These are phyloP conservation scores for Monilinia fructicola DNA, from an alignment of 2,329 filamentous ascomycete species.

Conservation along the genomic window DNA sequence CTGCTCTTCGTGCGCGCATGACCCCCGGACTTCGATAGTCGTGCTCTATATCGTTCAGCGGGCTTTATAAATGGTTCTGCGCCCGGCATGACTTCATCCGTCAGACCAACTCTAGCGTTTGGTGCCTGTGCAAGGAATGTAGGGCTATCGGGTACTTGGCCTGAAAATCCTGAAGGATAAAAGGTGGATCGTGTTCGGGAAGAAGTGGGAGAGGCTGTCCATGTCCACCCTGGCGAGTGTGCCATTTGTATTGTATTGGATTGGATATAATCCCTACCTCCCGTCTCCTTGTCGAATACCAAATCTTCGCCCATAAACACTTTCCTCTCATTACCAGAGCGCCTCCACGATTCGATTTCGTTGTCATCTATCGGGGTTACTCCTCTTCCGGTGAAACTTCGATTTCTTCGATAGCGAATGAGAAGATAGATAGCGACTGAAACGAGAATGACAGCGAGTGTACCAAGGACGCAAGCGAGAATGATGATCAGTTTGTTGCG, in stretches of 20 bases:
- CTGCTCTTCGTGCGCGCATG: conserved; percentile 38
- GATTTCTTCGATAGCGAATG: conserved; percentile 33
- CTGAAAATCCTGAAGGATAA: conserved; percentile 39
- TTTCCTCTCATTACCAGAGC: conserved; percentile 25
- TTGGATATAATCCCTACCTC: conserved; percentile 3
- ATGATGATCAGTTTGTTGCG: conserved; percentile 34
- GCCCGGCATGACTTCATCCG: conserved; percentile 60
- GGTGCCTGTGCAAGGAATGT: conserved; percentile 59
- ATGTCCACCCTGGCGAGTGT: conserved; percentile 35
- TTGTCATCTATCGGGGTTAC: conserved; percentile 64
- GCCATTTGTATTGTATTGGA: conserved; percentile 19
- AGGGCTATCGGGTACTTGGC: conserved; percentile 35
- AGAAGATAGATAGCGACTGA: conserved; percentile 29
- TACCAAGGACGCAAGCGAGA: conserved; percentile 35
- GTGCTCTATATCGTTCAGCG: conserved; percentile 53
- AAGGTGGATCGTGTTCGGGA: conserved; percentile 26
- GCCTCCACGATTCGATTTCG: conserved; percentile 62
- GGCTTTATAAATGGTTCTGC: conserved; percentile 58
- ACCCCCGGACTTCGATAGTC: conserved; percentile 49
- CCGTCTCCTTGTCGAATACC: conserved; percentile 22
- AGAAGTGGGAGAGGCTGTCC: conserved; percentile 34
- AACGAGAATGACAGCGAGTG: conserved; percentile 34
- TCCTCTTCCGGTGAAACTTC: conserved; percentile 51
- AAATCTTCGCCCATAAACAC: conserved; percentile 1
- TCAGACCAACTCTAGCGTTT: conserved; percentile 61